A percentile compares a stretch with the other conserved stretches of the same genome.
Evolutionary conservation across 345 rosid genomes (phyloP).

Genomic region (Euclidium syriacum): DNA sequence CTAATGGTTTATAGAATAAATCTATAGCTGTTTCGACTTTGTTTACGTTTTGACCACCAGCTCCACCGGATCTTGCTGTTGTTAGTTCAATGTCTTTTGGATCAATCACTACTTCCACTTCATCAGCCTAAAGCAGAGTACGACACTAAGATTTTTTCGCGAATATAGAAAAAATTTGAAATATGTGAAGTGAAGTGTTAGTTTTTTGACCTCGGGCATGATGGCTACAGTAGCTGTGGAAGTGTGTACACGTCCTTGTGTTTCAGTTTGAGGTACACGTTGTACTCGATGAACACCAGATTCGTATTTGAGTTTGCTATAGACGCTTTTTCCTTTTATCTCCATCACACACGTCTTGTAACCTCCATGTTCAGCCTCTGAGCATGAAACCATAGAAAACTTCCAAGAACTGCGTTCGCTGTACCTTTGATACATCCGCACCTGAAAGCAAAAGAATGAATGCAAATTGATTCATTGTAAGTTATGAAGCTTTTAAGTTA

Average conservation of each 20-base stretch:
- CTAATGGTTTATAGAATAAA: constrained; percentile 88
- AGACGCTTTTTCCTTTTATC: constrained; percentile 76
- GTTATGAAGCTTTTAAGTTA: not conserved
- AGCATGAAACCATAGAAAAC: constrained; percentile 53
- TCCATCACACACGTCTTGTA: constrained; percentile 94
- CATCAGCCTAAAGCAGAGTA: constrained; percentile 61
- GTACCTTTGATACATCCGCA: constrained; percentile 84
- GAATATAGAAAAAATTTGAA: not conserved
- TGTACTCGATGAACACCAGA: constrained; percentile 97
- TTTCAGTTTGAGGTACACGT: constrained; percentile 93
- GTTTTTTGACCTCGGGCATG: constrained; percentile 87
- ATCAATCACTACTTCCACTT: constrained; percentile 92
- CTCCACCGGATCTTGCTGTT: constrained; percentile 95
- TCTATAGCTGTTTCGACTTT: constrained; percentile 98
- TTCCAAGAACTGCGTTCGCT: constrained; percentile 83
- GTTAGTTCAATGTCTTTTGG: constrained; percentile 94
- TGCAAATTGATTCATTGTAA: not conserved
- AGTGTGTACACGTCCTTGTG: constrained; percentile 94
- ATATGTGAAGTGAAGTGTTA: constrained; percentile 7
- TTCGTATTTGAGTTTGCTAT: constrained; percentile 90
- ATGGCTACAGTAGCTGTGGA: constrained; percentile 98
- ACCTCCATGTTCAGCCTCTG: constrained; percentile 97
- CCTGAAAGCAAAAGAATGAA: constrained; percentile 39
- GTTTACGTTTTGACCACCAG: constrained; percentile 98
- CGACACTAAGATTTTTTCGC: constrained; percentile 4